Percentiles rank a stretch among this genome's conserved stretches.
phyloP scores from a whole-genome alignment of 192 early-diverging fungal species.

The Entomortierella lignicola region DNA sequence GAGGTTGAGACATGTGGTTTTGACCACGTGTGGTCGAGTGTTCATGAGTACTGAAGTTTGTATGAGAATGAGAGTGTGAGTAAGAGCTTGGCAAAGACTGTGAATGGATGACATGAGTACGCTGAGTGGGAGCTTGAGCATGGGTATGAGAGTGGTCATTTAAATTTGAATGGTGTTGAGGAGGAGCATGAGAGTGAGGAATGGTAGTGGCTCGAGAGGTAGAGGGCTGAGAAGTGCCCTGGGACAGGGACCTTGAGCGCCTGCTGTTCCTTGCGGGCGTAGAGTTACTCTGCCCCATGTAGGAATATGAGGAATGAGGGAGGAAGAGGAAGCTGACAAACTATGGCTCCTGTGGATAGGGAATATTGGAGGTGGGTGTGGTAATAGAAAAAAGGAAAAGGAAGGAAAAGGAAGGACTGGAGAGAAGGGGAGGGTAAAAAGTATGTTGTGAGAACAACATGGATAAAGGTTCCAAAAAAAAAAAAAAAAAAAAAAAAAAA shows the following conservation, averaged over 20 bases:
- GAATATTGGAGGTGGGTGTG: neutral
- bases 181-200: neutral
- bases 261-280: neutral
- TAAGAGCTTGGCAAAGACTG: neutral
- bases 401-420: neutral
- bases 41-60: neutral
- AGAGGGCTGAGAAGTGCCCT: neutral
- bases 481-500: neutral
- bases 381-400: neutral
- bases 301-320: neutral
- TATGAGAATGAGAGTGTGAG: neutral
- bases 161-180: neutral
- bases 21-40: neutral
- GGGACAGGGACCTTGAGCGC: conserved; percentile 2
- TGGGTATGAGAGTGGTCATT: neutral
- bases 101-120: neutral
- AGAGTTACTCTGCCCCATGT: conserved; percentile 8
- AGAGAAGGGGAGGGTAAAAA: neutral
- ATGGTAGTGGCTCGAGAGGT: neutral
- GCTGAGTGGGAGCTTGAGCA: neutral
- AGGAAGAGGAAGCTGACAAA: neutral
- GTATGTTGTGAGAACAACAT: neutral
- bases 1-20: neutral
- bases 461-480: neutral
- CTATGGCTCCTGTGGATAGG: neutral